Conservation (phyloP, 2,329 filamentous ascomycete species). For the Colletotrichum lini region DNA sequence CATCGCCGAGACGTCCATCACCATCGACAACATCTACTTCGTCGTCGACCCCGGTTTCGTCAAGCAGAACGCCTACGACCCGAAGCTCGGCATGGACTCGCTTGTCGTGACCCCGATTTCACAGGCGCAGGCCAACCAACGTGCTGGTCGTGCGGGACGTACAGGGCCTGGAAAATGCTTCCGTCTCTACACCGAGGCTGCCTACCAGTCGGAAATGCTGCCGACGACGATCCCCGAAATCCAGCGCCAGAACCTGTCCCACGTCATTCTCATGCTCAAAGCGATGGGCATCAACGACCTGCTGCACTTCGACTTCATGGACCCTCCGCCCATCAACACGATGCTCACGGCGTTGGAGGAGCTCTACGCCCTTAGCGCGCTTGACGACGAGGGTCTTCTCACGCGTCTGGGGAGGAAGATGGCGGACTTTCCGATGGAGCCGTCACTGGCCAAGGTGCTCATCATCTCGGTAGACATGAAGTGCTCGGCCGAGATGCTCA, state of each 20-base stretch:
- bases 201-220: slow-evolving; percentile 96
- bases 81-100: slow-evolving; percentile 97
- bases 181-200: slow-evolving; percentile 93
- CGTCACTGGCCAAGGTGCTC: slow-evolving; percentile 89
- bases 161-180: slow-evolving; percentile 98
- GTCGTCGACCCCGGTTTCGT: slow-evolving; percentile 98
- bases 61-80: slow-evolving; percentile 97
- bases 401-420: slow-evolving; percentile 95
- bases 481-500: slow-evolving; percentile 94
- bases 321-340: slow-evolving; percentile 95
- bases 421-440: slow-evolving; percentile 99
- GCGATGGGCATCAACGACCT: slow-evolving; percentile 99
- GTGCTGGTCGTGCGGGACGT: slow-evolving; percentile 91
- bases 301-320: slow-evolving; percentile 99
- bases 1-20: slow-evolving; percentile 97
- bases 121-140: slow-evolving; percentile 95
- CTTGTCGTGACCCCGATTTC: slow-evolving; percentile 96
- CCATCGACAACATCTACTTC: slow-evolving; percentile 97
- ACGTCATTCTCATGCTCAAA: slow-evolving; percentile 97
- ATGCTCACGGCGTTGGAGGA: slow-evolving; percentile 98
- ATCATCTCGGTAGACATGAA: slow-evolving; percentile 89
- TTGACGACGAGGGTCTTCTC: slow-evolving; percentile 95
- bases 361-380: slow-evolving; percentile 89
- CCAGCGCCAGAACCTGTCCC: slow-evolving; percentile 91
- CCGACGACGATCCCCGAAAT: slow-evolving; percentile 97